phyloP scores from a whole-genome alignment of 305 asterid genomes.

The Lippia alba region DNA sequence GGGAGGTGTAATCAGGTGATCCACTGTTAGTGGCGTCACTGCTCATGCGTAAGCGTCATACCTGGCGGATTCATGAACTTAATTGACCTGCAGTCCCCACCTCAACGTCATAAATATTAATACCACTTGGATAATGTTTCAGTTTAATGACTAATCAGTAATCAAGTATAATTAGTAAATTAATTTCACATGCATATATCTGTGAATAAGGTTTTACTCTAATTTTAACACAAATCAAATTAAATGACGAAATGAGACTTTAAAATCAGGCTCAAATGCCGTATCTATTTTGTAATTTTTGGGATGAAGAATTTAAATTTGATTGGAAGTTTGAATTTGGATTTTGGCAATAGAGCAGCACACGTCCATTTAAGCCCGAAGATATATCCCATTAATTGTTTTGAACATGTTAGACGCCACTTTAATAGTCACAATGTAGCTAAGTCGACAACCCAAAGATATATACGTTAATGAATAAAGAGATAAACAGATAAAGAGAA shows the following conservation, averaged over 20 bases:
- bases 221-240: no score
- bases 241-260: no score
- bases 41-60: slow-evolving; percentile 27
- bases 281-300: not conserved
- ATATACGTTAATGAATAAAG: not conserved
- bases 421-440: not conserved
- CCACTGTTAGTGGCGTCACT: slow-evolving; percentile 43
- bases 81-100: no score
- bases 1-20: slow-evolving; percentile 37
- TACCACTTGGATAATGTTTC: no score
- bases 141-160: no score
- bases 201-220: no score
- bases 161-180: no score
- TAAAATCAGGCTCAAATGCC: no score
- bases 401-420: not conserved
- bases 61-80: slow-evolving; percentile 34
- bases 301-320: not conserved
- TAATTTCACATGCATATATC: no score
- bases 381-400: not conserved
- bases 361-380: not conserved
- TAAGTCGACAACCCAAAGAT: not conserved
- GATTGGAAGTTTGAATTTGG: not conserved
- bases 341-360: not conserved
- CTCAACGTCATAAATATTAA: no score
- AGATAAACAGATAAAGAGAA: not conserved